phyloP scores from a whole-genome alignment of 176 grass and related monocot species.

The Bothriochloa decipiens region DNA sequence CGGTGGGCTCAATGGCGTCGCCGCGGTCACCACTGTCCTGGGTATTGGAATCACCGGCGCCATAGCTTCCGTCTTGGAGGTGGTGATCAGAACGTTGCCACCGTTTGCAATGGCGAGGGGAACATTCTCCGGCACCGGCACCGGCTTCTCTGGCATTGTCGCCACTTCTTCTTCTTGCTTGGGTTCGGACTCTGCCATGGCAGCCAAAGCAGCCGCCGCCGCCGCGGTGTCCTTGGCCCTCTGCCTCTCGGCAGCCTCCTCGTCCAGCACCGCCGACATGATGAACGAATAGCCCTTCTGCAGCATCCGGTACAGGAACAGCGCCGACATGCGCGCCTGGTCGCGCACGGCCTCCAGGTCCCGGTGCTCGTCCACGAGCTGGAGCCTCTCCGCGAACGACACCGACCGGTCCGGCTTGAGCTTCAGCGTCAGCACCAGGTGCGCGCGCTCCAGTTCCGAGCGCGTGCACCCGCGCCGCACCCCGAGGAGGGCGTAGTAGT shows the following conservation, averaged over 20 bases:
- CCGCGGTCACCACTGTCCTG: neutral
- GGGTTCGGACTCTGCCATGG: neutral
- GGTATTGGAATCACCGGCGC: neutral
- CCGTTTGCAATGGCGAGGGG: neutral
- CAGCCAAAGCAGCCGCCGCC: neutral
- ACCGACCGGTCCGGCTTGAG: conserved; percentile 74
- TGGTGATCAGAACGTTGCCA: neutral
- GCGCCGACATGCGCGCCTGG: conserved; percentile 94
- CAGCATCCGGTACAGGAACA: conserved; percentile 88
- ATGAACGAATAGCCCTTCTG: conserved; percentile 82
- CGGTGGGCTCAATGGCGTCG: conserved; percentile 24
- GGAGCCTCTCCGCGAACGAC: conserved; percentile 78
- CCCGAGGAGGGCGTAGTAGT: conserved; percentile 76
- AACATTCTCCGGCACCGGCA: neutral
- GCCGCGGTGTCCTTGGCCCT: conserved; percentile 43
- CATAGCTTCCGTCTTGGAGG: neutral
- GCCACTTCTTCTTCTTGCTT: conserved; percentile 7
- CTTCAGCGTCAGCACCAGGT: conserved; percentile 81
- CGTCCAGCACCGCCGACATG: conserved; percentile 52
- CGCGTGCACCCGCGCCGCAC: conserved; percentile 66
- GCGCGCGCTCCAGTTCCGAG: conserved; percentile 72
- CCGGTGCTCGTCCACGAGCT: conserved; percentile 87
- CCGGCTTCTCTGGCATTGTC: neutral
- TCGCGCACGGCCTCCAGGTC: conserved; percentile 78
- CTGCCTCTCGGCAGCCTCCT: conserved; percentile 59